Evolutionary conservation across 176 grass and related monocot species (phyloP).

Genomic region (Cocos nucifera): DNA sequence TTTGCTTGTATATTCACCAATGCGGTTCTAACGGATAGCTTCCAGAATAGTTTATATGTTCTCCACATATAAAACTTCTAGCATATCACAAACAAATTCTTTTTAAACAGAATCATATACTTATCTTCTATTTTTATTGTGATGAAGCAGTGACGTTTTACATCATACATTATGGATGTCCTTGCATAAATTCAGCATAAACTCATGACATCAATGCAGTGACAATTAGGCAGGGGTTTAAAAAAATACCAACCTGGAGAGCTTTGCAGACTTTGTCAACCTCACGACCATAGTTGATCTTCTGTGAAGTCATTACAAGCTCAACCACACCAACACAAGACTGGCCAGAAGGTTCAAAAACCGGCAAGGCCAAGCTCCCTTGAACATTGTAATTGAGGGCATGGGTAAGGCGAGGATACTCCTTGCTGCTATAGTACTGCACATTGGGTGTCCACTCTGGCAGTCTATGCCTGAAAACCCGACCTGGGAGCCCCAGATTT

Average conservation of each 20-base stretch:
- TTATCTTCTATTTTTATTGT: too few relatives aligned
- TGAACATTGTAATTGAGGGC: constrained; percentile 21
- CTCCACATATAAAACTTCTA: too few relatives aligned
- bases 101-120: too few relatives aligned
- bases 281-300: constrained; percentile 21
- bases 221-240: background rate
- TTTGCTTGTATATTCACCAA: too few relatives aligned
- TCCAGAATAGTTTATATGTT: too few relatives aligned
- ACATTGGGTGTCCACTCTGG: constrained; percentile 27
- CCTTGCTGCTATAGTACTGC: constrained; percentile 25
- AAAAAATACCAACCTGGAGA: constrained; percentile 6
- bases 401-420: constrained; percentile 25
- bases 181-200: too few relatives aligned
- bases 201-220: too few relatives aligned
- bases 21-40: too few relatives aligned
- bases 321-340: constrained; percentile 22
- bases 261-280: constrained; percentile 31
- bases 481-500: constrained; percentile 17
- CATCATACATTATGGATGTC: too few relatives aligned
- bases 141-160: too few relatives aligned
- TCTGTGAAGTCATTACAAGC: constrained; percentile 18
- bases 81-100: too few relatives aligned
- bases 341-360: constrained; percentile 18
- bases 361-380: constrained; percentile 17
- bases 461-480: constrained; percentile 16